Percentiles rank a stretch among this genome's conserved stretches.
Evolutionary conservation across 495 filamentous ascomycete species (phyloP).

Genomic region (Penicillium lagena): DNA sequence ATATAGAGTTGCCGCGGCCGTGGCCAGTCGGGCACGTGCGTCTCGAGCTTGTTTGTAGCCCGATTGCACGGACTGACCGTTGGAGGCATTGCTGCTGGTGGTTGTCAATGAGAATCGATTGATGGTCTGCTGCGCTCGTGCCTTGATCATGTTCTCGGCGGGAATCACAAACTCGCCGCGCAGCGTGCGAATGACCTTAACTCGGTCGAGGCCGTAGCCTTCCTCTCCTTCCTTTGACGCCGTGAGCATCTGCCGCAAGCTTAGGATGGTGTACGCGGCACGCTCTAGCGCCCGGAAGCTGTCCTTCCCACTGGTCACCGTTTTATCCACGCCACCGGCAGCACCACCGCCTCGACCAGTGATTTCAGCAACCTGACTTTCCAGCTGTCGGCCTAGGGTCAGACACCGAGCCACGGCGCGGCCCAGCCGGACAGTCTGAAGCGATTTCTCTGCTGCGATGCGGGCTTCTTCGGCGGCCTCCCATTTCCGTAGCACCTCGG

Average conservation of each 20-base stretch:
- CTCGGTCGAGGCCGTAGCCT: constrained; percentile 64
- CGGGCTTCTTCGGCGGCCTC: constrained; percentile 74
- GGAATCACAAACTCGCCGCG: constrained; percentile 60
- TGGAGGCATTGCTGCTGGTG: constrained; percentile 29
- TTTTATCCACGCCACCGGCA: constrained; percentile 9
- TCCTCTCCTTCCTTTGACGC: constrained; percentile 60
- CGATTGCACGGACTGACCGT: constrained; percentile 26
- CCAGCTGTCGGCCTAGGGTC: constrained; percentile 76
- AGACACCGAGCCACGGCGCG: constrained; percentile 70
- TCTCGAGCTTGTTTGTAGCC: constrained; percentile 81
- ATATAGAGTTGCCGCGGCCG: constrained; percentile 72
- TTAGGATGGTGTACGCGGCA: constrained; percentile 68
- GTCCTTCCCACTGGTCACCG: constrained; percentile 42
- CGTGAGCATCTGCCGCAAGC: constrained; percentile 63
- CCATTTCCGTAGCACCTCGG: constrained; percentile 76
- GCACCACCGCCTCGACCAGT: constrained; percentile 31
- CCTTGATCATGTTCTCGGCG: constrained; percentile 60
- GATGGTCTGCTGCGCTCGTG: constrained; percentile 72
- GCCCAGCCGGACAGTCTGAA: constrained; percentile 70
- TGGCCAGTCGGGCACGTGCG: constrained; percentile 61
- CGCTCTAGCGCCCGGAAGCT: constrained; percentile 74
- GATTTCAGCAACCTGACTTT: constrained; percentile 66
- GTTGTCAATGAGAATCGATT: constrained; percentile 77
- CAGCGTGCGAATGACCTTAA: constrained; percentile 62
- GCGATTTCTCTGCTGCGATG: constrained; percentile 63